These are phyloP conservation scores for Serendipita sp. DNA, from an alignment of 768 basidiomycete genomes.

Conservation along the genomic window DNA sequence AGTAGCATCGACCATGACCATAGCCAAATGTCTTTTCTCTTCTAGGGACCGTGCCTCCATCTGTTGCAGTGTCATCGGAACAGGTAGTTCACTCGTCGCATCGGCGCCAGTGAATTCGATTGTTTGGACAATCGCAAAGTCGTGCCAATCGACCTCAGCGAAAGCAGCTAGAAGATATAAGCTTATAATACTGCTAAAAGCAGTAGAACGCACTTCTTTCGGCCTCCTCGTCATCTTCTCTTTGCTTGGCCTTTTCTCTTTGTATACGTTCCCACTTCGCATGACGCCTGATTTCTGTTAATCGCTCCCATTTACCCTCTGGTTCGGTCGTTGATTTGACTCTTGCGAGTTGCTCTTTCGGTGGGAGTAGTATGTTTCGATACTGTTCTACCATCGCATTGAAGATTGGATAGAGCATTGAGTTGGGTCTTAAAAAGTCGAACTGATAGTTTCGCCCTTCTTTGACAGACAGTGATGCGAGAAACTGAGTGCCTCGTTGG, in stretches of 20 bases:
- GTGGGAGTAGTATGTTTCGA: conserved; percentile 73
- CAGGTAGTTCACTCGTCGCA: conserved; percentile 76
- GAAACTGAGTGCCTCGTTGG: conserved; percentile 72
- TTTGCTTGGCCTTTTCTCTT: conserved; percentile 69
- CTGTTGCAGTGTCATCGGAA: conserved; percentile 91
- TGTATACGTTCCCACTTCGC: conserved; percentile 82
- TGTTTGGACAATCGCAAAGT: conserved; percentile 94
- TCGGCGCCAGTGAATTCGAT: conserved; percentile 95
- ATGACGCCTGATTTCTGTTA: conserved; percentile 59
- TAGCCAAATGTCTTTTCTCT: conserved; percentile 94
- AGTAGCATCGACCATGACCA: conserved; percentile 91
- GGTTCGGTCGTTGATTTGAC: conserved; percentile 50
- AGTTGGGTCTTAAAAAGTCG: conserved; percentile 89
- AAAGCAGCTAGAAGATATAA: conserved; percentile 49
- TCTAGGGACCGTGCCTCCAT: conserved; percentile 93
- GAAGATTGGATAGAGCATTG: conserved; percentile 93
- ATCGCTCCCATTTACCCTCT: conserved; percentile 56
- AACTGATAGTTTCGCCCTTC: conserved; percentile 97
- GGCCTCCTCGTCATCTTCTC: conserved; percentile 82
- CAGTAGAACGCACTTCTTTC: conserved; percentile 51
- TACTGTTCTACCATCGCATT: conserved; percentile 96
- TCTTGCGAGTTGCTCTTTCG: conserved; percentile 52
- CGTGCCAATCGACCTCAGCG: conserved; percentile 98
- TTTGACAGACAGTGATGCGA: conserved; percentile 64
- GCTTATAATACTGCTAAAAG: background rate